Base-by-base conservation (phyloP, 768 basidiomycete species). In the Panaeolus cyanescens region DNA sequence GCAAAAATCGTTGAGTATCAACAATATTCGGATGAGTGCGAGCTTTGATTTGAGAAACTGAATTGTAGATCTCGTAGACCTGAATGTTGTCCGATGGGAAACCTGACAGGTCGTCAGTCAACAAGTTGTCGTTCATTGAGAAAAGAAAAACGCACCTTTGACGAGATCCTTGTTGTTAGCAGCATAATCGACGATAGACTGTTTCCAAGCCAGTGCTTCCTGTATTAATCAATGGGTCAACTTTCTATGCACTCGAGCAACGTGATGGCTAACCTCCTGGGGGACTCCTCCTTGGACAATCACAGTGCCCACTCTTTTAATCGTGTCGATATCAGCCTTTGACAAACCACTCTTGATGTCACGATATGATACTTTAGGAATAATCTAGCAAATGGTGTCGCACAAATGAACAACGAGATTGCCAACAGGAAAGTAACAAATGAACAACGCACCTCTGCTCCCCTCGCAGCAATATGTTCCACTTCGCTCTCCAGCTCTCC, bases 21-120 rank as follows among this genome's bases (percentile, higher is more conserved):
- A 92, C 74, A 1, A 88, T 61, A 2, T 78, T 75, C 0, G 84
- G 83, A 64, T 93, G 90, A 0, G 88, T 84, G 33, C 91, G 86
- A 1, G 89, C 92, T n/a, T 71, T 70, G 1, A 86, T 80, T 70
- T 92, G 91, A 13, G 83, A 67, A 40, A 75, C 78, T 4, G 86
- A 83, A 72, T 91, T 89, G 77, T 92, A 92, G 13, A 92, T 68
- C 66, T 92, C 91, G 68, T 81, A 92, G 6, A 85, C 89, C 71
- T 92, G 89, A 54, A 89, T 85, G 63, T 91, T 80, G 34, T 85
- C 79, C 3, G 78, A 74, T 0, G 91, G 91, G 64, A 85, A 89
- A 5, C 91, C 90, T 90, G 67, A 22, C 42, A 22, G 39, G 4
- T 17, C 4, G 6, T 54, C 30, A 32, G 30, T n/a, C 28, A 13